These are phyloP conservation scores for Prunus fruticosa DNA, from an alignment of 306 rosid genomes.

Conservation along the genomic window DNA sequence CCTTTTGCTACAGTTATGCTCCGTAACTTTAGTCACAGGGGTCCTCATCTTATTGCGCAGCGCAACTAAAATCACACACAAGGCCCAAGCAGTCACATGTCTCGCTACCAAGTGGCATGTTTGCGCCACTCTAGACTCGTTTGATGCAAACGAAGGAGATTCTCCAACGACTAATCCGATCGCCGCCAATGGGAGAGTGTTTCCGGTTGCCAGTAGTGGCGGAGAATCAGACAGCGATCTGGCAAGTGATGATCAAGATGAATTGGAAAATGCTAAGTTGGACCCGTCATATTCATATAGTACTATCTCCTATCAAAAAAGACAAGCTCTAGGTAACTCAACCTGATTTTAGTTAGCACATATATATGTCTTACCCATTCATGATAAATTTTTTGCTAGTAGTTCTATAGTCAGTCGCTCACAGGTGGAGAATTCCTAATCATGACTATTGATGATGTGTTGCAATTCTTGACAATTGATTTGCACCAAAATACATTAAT, in stretches of 20 bases:
- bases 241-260: slow-evolving; percentile 70
- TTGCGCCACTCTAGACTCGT: slow-evolving; percentile 86
- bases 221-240: slow-evolving; percentile 49
- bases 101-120: slow-evolving; percentile 98
- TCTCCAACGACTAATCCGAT: too few species aligned
- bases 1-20: slow-evolving; percentile 30
- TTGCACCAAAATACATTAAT: too few species aligned
- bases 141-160: slow-evolving; percentile 42
- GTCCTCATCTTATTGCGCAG: slow-evolving; percentile 69
- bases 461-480: too few species aligned
- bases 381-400: too few species aligned
- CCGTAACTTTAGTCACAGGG: slow-evolving; percentile 62
- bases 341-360: neutral
- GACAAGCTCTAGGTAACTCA: slow-evolving; percentile 83
- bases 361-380: too few species aligned
- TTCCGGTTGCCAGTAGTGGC: slow-evolving; percentile 27
- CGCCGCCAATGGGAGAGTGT: slow-evolving; percentile 14
- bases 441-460: too few species aligned
- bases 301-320: slow-evolving; percentile 82
- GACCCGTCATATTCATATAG: slow-evolving; percentile 75
- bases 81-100: slow-evolving; percentile 80
- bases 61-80: slow-evolving; percentile 92
- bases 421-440: too few species aligned
- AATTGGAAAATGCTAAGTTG: slow-evolving; percentile 50
- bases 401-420: too few species aligned